phyloP scores from a whole-genome alignment of 2,329 filamentous ascomycete genomes.

The Botrytis aclada region DNA sequence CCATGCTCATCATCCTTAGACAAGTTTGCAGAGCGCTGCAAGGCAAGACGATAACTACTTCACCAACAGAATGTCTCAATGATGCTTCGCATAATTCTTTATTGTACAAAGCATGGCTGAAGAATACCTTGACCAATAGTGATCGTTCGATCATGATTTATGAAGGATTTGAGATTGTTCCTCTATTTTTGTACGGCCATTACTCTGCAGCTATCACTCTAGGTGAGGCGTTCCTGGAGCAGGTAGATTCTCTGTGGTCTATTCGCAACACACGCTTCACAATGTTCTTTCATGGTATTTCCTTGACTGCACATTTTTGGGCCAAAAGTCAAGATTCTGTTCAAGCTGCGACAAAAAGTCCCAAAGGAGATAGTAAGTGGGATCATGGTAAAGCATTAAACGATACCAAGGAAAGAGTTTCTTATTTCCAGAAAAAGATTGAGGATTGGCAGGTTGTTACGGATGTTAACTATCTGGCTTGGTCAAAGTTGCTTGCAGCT shows the following conservation, averaged over 20 bases:
- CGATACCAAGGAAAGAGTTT: slow-evolving; percentile 52
- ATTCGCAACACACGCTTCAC: slow-evolving; percentile 55
- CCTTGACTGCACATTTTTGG: slow-evolving; percentile 51
- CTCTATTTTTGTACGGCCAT: slow-evolving; percentile 61
- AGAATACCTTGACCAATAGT: slow-evolving; percentile 49
- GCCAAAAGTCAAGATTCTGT: slow-evolving; percentile 32
- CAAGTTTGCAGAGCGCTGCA: slow-evolving; percentile 69
- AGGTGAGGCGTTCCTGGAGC: slow-evolving; percentile 49
- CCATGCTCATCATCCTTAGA: slow-evolving; percentile 61
- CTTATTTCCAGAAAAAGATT: slow-evolving; percentile 56
- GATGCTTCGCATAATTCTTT: slow-evolving; percentile 63
- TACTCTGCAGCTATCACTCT: slow-evolving; percentile 58
- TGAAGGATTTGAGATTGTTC: slow-evolving; percentile 62
- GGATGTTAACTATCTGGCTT: slow-evolving; percentile 68
- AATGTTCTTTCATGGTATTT: slow-evolving; percentile 58
- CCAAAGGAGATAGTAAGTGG: slow-evolving; percentile 45
- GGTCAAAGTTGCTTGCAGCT: slow-evolving; percentile 65
- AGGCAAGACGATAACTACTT: slow-evolving; percentile 62
- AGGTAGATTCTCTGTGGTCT: slow-evolving; percentile 55
- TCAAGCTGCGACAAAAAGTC: slow-evolving; percentile 22
- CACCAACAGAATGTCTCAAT: slow-evolving; percentile 53
- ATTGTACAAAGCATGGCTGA: slow-evolving; percentile 58
- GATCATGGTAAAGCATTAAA: slow-evolving; percentile 45
- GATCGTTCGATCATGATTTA: slow-evolving; percentile 66
- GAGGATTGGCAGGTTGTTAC: slow-evolving; percentile 62